phyloP scores from a whole-genome alignment of 2,329 filamentous ascomycete genomes.

The Akanthomyces muscarius region DNA sequence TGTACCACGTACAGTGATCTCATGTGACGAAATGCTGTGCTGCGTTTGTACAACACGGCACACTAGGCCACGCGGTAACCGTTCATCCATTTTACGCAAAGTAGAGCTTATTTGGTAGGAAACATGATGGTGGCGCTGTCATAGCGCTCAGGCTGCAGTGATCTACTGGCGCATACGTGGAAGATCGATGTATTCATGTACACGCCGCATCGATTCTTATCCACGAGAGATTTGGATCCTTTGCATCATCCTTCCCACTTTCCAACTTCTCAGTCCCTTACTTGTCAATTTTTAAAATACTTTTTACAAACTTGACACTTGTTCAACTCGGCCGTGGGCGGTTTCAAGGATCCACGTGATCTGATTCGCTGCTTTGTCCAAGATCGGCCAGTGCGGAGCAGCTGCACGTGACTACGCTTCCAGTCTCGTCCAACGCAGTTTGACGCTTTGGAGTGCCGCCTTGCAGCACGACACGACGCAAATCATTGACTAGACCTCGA shows the following conservation, averaged over 20 bases:
- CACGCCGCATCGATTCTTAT: background rate
- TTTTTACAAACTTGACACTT: background rate
- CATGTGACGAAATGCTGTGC: too few relatives aligned
- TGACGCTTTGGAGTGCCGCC: constrained; percentile 1
- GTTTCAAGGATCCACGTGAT: constrained; percentile 10
- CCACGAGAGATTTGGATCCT: too few relatives aligned
- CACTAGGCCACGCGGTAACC: background rate
- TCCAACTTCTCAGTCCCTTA: background rate
- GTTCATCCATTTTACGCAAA: background rate
- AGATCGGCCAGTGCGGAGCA: constrained; percentile 12
- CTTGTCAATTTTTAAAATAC: background rate
- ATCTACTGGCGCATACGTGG: background rate
- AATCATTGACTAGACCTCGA: constrained; percentile 17
- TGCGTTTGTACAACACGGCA: background rate
- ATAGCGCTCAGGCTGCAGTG: background rate
- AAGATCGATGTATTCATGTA: background rate
- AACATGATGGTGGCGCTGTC: background rate
- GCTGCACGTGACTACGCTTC: constrained; percentile 21
- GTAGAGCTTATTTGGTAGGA: background rate
- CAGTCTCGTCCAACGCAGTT: constrained; percentile 14
- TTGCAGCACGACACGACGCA: constrained; percentile 14
- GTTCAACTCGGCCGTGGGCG: background rate
- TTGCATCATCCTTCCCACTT: too few relatives aligned
- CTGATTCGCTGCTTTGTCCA: constrained; percentile 2
- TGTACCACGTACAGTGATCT: background rate